Evolutionary conservation across 176 grass and related monocot species (phyloP).

Genomic region (Leersia perrieri): DNA sequence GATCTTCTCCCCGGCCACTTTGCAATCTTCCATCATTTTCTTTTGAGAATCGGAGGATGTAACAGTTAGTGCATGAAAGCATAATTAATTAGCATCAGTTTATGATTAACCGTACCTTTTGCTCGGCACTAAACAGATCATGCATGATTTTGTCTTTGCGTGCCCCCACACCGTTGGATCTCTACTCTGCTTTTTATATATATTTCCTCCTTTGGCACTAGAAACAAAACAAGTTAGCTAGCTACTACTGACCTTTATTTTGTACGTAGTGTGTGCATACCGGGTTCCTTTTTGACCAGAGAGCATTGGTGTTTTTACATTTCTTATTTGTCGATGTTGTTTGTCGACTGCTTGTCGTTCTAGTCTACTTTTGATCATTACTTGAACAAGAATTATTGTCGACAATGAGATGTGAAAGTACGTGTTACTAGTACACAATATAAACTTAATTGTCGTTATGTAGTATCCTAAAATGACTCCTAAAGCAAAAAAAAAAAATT

Average conservation of each 20-base stretch:
- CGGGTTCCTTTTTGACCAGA: slow-evolving; percentile 35
- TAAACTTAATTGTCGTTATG: not conserved
- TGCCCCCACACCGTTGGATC: slow-evolving; percentile 25
- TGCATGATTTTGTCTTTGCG: slow-evolving; percentile 8
- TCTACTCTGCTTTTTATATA: slow-evolving; percentile 1
- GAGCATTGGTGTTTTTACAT: not conserved
- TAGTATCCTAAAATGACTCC: not conserved
- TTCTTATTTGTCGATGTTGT: not conserved
- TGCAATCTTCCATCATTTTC: not conserved
- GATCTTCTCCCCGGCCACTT: not conserved
- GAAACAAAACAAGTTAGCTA: slow-evolving; percentile 29
- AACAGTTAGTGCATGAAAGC: not conserved
- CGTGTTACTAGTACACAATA: not conserved
- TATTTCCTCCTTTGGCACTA: slow-evolving; percentile 25
- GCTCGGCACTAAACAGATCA: not conserved
- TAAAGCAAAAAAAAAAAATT: not conserved
- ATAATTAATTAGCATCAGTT: not conserved
- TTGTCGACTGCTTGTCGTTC: not conserved
- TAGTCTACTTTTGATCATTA: not conserved
- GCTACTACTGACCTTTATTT: slow-evolving; percentile 37
- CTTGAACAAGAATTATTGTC: not conserved
- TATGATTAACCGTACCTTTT: not conserved
- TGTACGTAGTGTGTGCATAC: slow-evolving; percentile 37
- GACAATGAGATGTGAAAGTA: not conserved
- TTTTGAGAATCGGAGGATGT: not conserved